Evolutionary conservation across 148 eudicot species (phyloP), one percentile per base, ranked within the genome.

Genomic region (Vaccinium macrocarpon): DNA sequence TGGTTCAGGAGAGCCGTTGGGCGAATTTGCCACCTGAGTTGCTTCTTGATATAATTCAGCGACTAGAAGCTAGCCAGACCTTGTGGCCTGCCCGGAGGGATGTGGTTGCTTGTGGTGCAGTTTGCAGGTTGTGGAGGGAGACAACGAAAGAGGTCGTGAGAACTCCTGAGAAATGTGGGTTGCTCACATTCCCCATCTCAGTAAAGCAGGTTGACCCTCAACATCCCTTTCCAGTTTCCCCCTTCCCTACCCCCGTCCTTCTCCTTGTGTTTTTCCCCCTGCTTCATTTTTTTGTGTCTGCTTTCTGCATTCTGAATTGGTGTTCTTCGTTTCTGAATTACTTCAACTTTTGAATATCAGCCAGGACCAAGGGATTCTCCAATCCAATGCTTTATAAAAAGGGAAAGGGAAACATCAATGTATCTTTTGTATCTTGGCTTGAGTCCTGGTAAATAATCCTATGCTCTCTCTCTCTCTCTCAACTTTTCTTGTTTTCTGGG

Each of bases 341-440:
- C 3, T 53, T 64, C 55, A 59, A 81, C 81, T 29, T 14, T 78
- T 86, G 51, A 13, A 14, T 68, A 52, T 81, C 84, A 90, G 91
- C 92, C 94, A 25, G 94, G 90, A 46, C 88, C 94, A 86, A 92
- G 92, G 85, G 92, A 87, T 85, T 83, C 87, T 82, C 90, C 89
- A 13, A 88, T 92, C 83, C 94, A 90, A 56, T 92, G 94, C 87
- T 92, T 81, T 80, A 89, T 92, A 68, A 88, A 81, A 85, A 88
- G 94, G 88, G 91, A 90, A 16, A 89, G 90, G 87, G 86, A 81
- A 14, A 80, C 87, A 12, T 92, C 94, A 50, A 90, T 88, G 1
- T 92, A 82, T 82, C 74, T 84, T 76, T 77, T 92, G 64, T 92
- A 89, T 88, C 91, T 92, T 79, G 92, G 93, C 75, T 85, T 90